A percentile compares a stretch with the other conserved stretches of the same genome.
These are phyloP conservation scores for Ustilago trichophora DNA, from an alignment of 1,284 basidiomycete species.

Conservation along the genomic window DNA sequence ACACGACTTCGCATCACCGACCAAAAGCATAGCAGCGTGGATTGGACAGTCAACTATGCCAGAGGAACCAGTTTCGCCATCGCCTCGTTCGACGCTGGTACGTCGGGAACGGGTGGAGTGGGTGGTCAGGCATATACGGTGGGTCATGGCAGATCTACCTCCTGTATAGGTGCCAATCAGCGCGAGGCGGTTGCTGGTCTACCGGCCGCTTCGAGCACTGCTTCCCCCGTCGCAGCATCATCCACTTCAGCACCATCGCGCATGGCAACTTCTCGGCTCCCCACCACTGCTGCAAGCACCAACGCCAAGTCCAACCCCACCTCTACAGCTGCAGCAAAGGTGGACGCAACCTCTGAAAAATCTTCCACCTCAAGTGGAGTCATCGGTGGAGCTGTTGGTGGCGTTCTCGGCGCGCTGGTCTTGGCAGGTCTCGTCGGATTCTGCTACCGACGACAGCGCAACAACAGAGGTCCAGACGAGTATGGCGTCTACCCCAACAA, in stretches of 20 bases:
- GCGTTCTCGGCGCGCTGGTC: constrained; percentile 20
- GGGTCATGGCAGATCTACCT: constrained; percentile 10
- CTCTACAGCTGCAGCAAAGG: constrained; percentile 6
- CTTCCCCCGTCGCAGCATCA: constrained; percentile 6
- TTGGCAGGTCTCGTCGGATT: constrained; percentile 11
- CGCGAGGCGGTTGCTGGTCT: constrained; percentile 23
- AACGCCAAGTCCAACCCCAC: constrained; percentile 8
- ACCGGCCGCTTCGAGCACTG: constrained; percentile 24
- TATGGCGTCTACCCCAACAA: constrained; percentile 27
- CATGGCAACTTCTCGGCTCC: constrained; percentile 17
- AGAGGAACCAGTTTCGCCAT: constrained; percentile 40
- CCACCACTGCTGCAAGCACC: not conserved
- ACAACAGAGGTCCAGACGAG: constrained; percentile 27
- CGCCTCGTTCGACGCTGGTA: constrained; percentile 32
- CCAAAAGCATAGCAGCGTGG: constrained; percentile 11
- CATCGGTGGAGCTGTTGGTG: constrained; percentile 30
- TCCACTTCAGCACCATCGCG: constrained; percentile 10
- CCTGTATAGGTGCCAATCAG: constrained; percentile 13
- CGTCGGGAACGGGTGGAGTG: constrained; percentile 36
- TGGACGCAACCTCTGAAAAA: not conserved
- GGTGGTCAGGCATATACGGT: constrained; percentile 32
- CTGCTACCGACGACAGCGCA: constrained; percentile 8
- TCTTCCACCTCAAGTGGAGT: constrained; percentile 11
- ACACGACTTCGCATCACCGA: constrained; percentile 21
- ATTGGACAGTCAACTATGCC: constrained; percentile 44